Evolutionary conservation across 805 yeast species (phyloP).

Genomic region (Hanseniaspora pseudoguilliermondii): DNA sequence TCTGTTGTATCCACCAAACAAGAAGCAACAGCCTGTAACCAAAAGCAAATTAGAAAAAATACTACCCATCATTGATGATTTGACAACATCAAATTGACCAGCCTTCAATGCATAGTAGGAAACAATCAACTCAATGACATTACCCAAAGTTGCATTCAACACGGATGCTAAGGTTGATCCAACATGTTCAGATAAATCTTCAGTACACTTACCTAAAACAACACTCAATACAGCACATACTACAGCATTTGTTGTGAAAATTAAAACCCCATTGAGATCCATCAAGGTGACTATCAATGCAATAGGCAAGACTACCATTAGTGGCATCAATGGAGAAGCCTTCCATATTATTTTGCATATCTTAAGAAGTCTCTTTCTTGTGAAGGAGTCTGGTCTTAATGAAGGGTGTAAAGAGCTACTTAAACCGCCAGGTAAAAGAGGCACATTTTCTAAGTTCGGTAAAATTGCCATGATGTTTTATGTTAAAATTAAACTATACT

Average conservation of each 20-base stretch:
- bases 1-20: conserved; percentile 82
- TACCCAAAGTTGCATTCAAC: conserved; percentile 92
- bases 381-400: conserved; percentile 5
- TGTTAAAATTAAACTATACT: not conserved
- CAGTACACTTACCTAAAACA: conserved; percentile 82
- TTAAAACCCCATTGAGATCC: conserved; percentile 51
- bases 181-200: conserved; percentile 72
- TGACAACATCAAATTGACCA: conserved; percentile 85
- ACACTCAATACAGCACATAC: conserved; percentile 57
- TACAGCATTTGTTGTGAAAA: conserved; percentile 84
- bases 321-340: conserved; percentile 61
- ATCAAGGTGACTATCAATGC: conserved; percentile 51
- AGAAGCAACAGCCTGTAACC: conserved; percentile 89
- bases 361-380: conserved; percentile 18
- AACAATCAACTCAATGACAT: conserved; percentile 93
- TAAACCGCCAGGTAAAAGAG: conserved; percentile 8
- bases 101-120: conserved; percentile 76
- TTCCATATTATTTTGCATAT: conserved; percentile 27
- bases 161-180: conserved; percentile 91
- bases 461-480: not conserved
- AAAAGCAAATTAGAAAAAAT: conserved; percentile 76
- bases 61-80: conserved; percentile 94
- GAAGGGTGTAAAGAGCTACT: conserved; percentile 12
- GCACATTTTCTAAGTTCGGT: not conserved
- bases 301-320: conserved; percentile 79